A percentile compares a stretch with the other conserved stretches of the same genome.
Evolutionary conservation across 306 rosid genomes (phyloP).

Genomic region (Prunus dulcis): DNA sequence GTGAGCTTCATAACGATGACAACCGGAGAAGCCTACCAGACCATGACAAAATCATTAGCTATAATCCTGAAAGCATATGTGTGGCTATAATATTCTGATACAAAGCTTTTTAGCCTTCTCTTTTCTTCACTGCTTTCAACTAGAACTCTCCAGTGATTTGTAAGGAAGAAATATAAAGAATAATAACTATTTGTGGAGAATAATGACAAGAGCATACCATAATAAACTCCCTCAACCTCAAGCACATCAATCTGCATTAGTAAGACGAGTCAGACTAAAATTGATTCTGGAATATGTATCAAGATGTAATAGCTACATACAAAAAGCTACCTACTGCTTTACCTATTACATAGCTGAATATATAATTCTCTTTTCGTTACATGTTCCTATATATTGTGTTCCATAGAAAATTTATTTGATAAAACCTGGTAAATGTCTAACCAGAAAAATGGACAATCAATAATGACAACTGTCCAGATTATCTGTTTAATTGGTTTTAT

Average conservation of each 20-base stretch:
- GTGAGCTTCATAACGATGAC: slow-evolving; percentile 96
- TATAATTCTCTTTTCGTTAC: neutral
- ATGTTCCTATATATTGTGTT: no score
- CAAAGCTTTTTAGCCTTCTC: neutral
- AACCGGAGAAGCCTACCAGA: slow-evolving; percentile 80
- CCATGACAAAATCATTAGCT: neutral
- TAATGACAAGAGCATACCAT: slow-evolving; percentile 48
- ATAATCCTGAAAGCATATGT: neutral
- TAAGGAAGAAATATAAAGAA: neutral
- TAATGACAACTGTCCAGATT: neutral
- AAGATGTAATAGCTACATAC: neutral
- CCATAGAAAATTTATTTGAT: neutral
- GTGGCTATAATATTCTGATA: neutral
- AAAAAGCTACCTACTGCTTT: neutral
- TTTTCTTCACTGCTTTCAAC: neutral
- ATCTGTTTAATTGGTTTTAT: neutral
- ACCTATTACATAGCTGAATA: neutral
- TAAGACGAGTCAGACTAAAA: slow-evolving; percentile 15
- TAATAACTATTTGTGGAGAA: neutral
- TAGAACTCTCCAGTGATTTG: neutral
- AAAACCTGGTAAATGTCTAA: neutral
- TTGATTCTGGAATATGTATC: neutral
- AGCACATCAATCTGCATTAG: slow-evolving; percentile 86
- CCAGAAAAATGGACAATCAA: neutral
- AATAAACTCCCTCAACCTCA: slow-evolving; percentile 89